These are phyloP conservation scores for Corynascus novoguineensis DNA, from an alignment of 495 filamentous ascomycete species.

Conservation along the genomic window DNA sequence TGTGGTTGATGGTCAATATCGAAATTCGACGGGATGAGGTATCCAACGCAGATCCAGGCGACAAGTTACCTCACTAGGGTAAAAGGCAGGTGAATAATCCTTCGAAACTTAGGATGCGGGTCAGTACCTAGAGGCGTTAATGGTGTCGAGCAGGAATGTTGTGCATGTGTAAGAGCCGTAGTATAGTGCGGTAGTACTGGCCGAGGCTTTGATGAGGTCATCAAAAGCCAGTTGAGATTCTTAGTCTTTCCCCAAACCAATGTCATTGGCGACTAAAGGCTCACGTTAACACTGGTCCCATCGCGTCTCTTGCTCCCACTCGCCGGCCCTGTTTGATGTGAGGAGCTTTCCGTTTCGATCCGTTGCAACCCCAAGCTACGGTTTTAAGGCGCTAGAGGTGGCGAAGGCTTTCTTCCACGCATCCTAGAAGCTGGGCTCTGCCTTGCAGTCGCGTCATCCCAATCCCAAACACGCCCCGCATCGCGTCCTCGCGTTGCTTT, in stretches of 20 bases:
- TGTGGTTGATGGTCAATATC: neutral
- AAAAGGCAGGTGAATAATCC: neutral
- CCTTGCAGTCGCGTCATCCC: slow-evolving; percentile 18
- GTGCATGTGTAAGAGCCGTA: neutral
- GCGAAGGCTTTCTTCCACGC: neutral
- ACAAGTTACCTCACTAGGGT: neutral
- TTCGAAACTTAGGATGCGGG: neutral
- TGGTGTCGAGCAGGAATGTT: neutral
- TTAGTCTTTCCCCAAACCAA: neutral
- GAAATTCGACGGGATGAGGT: neutral
- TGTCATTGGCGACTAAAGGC: neutral
- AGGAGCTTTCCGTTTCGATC: neutral
- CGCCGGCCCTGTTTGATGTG: neutral
- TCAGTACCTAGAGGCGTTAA: neutral
- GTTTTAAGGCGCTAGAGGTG: neutral
- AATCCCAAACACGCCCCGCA: slow-evolving; percentile 11
- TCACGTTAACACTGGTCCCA: neutral
- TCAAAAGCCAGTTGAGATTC: neutral
- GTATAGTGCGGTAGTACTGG: neutral
- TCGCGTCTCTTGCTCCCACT: neutral
- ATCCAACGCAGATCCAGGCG: neutral
- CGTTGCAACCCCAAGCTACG: slow-evolving; percentile 4
- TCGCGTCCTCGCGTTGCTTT: slow-evolving; percentile 21
- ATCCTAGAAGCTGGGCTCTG: neutral
- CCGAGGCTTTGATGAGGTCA: slow-evolving; percentile 8